A percentile compares a stretch with the other conserved stretches of the same genome.
Evolutionary conservation across 495 filamentous ascomycete genomes (phyloP).

Genomic region (Aspergillus baeticus): DNA sequence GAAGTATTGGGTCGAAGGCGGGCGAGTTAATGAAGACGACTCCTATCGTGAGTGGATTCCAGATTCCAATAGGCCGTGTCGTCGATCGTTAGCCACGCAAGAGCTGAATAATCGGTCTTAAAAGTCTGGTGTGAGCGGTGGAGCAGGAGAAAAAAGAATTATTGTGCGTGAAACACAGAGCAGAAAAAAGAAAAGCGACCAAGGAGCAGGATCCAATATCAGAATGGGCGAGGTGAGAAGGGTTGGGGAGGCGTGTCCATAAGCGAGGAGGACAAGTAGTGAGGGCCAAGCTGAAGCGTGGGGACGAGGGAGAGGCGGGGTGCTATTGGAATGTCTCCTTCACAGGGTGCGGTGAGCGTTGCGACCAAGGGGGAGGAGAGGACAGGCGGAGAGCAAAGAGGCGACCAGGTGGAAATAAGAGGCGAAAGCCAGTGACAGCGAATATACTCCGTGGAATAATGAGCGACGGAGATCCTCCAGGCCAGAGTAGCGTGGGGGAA

Average conservation of each 20-base stretch:
- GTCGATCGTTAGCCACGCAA: constrained; percentile 19
- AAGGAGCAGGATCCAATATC: neutral
- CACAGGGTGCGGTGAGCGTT: neutral
- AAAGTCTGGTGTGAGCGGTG: constrained; percentile 17
- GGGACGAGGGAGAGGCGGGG: constrained; percentile 11
- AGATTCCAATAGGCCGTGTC: constrained; percentile 15
- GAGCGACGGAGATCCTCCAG: constrained; percentile 5
- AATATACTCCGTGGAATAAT: constrained; percentile 7
- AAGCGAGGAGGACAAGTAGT: constrained; percentile 20
- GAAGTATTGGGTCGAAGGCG: constrained; percentile 17
- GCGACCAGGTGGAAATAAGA: neutral
- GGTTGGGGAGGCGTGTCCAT: constrained; percentile 19
- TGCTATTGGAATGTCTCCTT: constrained; percentile 7
- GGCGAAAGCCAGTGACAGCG: neutral
- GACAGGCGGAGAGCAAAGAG: neutral
- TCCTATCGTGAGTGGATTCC: constrained; percentile 22
- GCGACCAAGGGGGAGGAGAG: neutral
- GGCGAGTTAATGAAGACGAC: constrained; percentile 16
- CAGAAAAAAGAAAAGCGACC: constrained; percentile 16
- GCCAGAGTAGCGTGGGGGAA: constrained; percentile 9
- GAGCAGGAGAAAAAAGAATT: neutral
- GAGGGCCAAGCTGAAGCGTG: constrained; percentile 25
- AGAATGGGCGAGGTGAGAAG: constrained; percentile 5
- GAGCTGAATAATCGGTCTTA: constrained; percentile 16
- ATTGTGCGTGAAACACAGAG: constrained; percentile 2